These are phyloP conservation scores for Paramecium bursaria DNA, from an alignment of 73 alveolate genomes.

Conservation along the genomic window DNA sequence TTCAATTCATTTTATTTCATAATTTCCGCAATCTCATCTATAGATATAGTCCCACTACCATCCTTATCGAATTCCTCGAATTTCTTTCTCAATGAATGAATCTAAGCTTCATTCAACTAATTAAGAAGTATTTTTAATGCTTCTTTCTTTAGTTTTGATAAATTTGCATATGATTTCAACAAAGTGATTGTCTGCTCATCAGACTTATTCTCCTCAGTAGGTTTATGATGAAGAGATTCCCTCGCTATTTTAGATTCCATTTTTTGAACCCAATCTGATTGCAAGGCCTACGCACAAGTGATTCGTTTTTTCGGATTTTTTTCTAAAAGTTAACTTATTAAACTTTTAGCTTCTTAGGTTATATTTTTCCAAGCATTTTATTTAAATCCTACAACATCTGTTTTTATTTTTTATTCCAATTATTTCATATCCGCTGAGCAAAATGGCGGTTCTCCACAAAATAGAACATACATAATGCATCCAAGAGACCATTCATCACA, in stretches of 20 bases:
- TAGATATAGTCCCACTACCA: slow-evolving; percentile 53
- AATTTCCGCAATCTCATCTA: slow-evolving; percentile 23
- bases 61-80: slow-evolving; percentile 61
- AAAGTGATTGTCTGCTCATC: slow-evolving; percentile 18
- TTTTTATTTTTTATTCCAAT: slow-evolving; percentile 30
- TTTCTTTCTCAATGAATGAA: slow-evolving; percentile 29
- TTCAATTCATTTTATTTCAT: slow-evolving; percentile 41
- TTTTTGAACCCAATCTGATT: slow-evolving; percentile 81
- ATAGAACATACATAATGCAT: slow-evolving; percentile 86
- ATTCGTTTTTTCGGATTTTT: slow-evolving; percentile 89
- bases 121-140: slow-evolving; percentile 27
- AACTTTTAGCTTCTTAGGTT: slow-evolving; percentile 49
- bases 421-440: slow-evolving; percentile 30
- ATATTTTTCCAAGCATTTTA: slow-evolving; percentile 48
- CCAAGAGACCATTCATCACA: slow-evolving; percentile 78
- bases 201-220: slow-evolving; percentile 1
- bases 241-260: neutral
- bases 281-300: slow-evolving; percentile 90
- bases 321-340: slow-evolving; percentile 26
- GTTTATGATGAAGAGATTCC: slow-evolving; percentile 16
- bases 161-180: slow-evolving; percentile 25
- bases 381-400: slow-evolving; percentile 24
- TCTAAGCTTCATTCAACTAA: slow-evolving; percentile 60
- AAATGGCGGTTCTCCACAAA: slow-evolving; percentile 96
- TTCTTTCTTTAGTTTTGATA: slow-evolving; percentile 24